Conservation (phyloP, 2,329 filamentous ascomycete genomes). For the Zelopaecilomyces penicillatus region DNA sequence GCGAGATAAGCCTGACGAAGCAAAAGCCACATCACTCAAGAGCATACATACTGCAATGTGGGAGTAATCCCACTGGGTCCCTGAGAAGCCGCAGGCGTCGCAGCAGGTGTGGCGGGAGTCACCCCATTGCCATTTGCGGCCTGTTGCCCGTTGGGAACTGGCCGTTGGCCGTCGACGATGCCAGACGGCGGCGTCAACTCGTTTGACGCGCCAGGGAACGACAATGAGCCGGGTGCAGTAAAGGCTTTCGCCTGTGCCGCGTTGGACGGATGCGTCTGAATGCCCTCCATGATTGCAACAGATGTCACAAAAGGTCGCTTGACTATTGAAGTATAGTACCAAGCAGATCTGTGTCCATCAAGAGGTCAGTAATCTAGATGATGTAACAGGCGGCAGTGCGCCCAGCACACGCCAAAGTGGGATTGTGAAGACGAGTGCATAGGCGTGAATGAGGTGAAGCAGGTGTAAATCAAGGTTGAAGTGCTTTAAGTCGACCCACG, state of each 20-base stretch:
- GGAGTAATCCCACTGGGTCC: conserved; percentile 85
- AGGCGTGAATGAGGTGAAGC: neutral
- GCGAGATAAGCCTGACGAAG: conserved; percentile 45
- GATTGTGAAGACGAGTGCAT: neutral
- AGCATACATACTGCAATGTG: conserved; percentile 87
- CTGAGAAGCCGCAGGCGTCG: conserved; percentile 75
- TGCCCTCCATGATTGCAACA: conserved; percentile 64
- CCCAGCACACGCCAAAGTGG: neutral
- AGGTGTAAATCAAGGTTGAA: neutral
- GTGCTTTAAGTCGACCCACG: neutral
- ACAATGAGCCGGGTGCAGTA: conserved; percentile 84
- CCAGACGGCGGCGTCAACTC: conserved; percentile 75
- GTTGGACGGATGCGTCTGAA: conserved; percentile 85
- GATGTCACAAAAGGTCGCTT: neutral
- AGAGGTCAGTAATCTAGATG: conserved; percentile 17
- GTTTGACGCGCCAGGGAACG: conserved; percentile 76
- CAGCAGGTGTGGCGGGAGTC: conserved; percentile 82
- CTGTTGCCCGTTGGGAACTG: conserved; percentile 40
- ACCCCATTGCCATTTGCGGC: conserved; percentile 65
- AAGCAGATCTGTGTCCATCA: conserved; percentile 25
- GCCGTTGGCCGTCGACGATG: conserved; percentile 42
- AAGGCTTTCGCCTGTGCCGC: conserved; percentile 93
- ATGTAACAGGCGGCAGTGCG: neutral
- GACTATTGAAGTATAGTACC: conserved; percentile 3
- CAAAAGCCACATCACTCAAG: conserved; percentile 22